phyloP scores from a whole-genome alignment of 805 yeast species.

The Kregervanrija delftensis region DNA sequence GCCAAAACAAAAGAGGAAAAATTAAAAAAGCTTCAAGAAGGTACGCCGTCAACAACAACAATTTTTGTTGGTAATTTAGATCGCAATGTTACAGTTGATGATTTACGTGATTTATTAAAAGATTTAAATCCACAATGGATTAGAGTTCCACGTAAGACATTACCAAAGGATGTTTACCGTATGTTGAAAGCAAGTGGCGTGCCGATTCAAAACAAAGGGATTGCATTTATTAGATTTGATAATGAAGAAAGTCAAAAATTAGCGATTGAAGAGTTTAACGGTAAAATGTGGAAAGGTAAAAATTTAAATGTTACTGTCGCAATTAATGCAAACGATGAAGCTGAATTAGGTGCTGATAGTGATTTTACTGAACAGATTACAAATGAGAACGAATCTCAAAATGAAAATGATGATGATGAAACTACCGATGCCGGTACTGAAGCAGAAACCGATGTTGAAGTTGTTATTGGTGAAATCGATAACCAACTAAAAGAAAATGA shows the following conservation, averaged over 20 bases:
- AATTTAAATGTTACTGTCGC: slow-evolving; percentile 66
- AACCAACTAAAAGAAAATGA: no score
- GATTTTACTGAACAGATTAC: slow-evolving; percentile 3
- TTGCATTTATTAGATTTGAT: slow-evolving; percentile 53
- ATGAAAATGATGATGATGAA: slow-evolving; percentile 7
- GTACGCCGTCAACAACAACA: slow-evolving; percentile 49
- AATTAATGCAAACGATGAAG: slow-evolving; percentile 41
- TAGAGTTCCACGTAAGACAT: slow-evolving; percentile 47
- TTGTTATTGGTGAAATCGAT: slow-evolving; percentile 1
- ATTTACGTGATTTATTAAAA: slow-evolving; percentile 38
- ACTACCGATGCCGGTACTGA: not conserved
- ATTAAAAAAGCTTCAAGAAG: slow-evolving; percentile 34
- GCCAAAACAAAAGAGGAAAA: slow-evolving; percentile 23
- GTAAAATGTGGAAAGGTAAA: slow-evolving; percentile 59
- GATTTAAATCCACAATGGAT: slow-evolving; percentile 50
- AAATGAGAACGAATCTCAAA: slow-evolving; percentile 3
- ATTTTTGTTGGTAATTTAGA: slow-evolving; percentile 58
- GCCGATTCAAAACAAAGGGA: slow-evolving; percentile 51
- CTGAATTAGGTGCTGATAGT: slow-evolving; percentile 3
- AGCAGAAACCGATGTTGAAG: slow-evolving; percentile 7
- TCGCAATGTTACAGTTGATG: slow-evolving; percentile 39
- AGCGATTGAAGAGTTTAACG: slow-evolving; percentile 59
- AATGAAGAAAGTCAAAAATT: slow-evolving; percentile 38
- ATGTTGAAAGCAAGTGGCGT: slow-evolving; percentile 39
- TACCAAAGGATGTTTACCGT: slow-evolving; percentile 37